Evolutionary conservation across 768 basidiomycete species (phyloP).

Genomic region (Mycena capillaripes): DNA sequence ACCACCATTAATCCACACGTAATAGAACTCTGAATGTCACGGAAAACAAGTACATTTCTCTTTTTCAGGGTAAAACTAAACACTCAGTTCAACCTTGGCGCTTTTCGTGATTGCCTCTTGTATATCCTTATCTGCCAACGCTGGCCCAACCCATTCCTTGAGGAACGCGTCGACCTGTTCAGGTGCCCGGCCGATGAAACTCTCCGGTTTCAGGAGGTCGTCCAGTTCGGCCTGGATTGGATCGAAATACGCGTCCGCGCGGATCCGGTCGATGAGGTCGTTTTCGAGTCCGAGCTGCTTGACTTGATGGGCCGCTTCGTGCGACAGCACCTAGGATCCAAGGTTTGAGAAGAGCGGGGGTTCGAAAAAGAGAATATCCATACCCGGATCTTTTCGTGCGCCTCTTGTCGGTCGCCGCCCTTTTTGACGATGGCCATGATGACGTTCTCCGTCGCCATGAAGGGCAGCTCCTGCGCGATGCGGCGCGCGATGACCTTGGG

Average conservation of each 20-base stretch:
- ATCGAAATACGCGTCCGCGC: constrained; percentile 87
- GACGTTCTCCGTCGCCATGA: constrained; percentile 99
- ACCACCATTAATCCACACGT: too few species aligned
- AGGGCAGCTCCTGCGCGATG: constrained; percentile 95
- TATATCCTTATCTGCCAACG: constrained; percentile 71
- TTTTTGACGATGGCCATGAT: constrained; percentile 99
- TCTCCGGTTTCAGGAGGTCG: constrained; percentile 83
- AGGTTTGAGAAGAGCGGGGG: constrained; percentile 7
- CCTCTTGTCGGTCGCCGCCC: constrained; percentile 96
- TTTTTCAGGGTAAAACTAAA: constrained; percentile 46
- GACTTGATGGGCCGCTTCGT: constrained; percentile 94
- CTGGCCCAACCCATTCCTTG: constrained; percentile 90
- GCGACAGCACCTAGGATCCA: constrained; percentile 81
- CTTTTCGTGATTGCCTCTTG: constrained; percentile 65
- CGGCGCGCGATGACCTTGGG: constrained; percentile 94
- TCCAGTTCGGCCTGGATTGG: constrained; percentile 88
- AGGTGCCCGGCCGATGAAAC: constrained; percentile 94
- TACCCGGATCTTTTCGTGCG: constrained; percentile 95
- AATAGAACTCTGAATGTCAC: not conserved
- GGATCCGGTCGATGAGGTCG: constrained; percentile 93
- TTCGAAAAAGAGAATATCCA: constrained; percentile 38
- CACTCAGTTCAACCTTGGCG: constrained; percentile 75
- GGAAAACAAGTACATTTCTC: not conserved
- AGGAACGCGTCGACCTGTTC: constrained; percentile 95
- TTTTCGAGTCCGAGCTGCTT: constrained; percentile 96